Evolutionary conservation across 2,329 filamentous ascomycete species (phyloP), one percentile per base, ranked within the genome.

Genomic region (Taxawa tesnikishii): DNA sequence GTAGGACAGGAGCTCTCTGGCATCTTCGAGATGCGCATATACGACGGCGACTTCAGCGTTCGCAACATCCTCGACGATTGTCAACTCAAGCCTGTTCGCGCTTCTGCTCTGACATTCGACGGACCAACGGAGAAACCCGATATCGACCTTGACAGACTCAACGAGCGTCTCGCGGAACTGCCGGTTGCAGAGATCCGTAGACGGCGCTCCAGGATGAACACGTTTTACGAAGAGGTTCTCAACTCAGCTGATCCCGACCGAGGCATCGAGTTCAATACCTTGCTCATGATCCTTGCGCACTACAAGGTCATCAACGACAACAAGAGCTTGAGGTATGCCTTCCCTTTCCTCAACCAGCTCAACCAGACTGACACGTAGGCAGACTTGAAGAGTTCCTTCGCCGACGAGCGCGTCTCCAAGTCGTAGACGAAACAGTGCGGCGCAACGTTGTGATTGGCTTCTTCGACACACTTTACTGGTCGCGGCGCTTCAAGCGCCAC

Each of bases 241-340:
- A 84, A 94, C 5, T 88, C 85, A 4, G 84, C 87, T 4, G 87
- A 98, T 54, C 81, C 79, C 1, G 83, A 92, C 48, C 73, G 74
- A 40, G 90, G 90, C 29, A 92, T 98, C 38, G 79, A 83, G 1
- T 98, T 98, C 55, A 90, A 84, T 3, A 79, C 80, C 5, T 79
- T 94, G 14, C 67, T 98, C 31, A 90, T 98, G 80, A 92, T 93
- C 38, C 67, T 98, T 36, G 88, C 92, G 19, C 90, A 98, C 57
- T 93, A 98, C 67, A 98, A 96, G 49, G 85, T 98, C 49, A 98
- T 98, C 54, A 94, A 79, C 44, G 90, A 98, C 57, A 94, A 80
- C 63, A 94, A 94, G 67, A 94, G 85, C 56, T 63, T 98, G 50
- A 33, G 38, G 19, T 23, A 23, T 8, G 19, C 19, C 19, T 23